Base-by-base conservation (phyloP, 169 alveolate genomes). In the Cryptosporidium xiaoi region DNA sequence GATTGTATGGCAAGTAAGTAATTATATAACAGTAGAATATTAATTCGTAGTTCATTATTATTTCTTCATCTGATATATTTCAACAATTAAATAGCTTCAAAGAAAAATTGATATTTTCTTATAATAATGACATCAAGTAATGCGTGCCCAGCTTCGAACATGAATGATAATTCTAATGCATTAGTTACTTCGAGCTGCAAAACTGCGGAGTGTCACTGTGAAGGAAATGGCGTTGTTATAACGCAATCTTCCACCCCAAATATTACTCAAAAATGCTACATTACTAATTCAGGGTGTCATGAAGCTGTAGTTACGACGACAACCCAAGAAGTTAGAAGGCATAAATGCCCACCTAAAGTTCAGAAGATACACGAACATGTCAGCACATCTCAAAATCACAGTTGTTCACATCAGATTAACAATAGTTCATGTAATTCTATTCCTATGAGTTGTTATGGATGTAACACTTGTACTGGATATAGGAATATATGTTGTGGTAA, bases 271-370 rank as follows among this genome's bases (percentile, higher is more conserved):
- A 77, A 62, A 27, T 77, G 87, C 12, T 77, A 77, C 36, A 36
- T 77, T 8, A 77, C 87, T 24, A 34, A 62, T 15, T 60, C 87
- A 8, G 87, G 87, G 24, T 77, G 87, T 33, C 87, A 77, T 27
- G 87, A 77, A 40, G 87, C 87, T 0, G 50, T 77, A 20, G 77
- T 77, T 15, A 77, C 87, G 7, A 77, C 87, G 1, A 77, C 87
- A 24, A 77, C 87, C 6, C 87, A 77, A 60, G 87, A 77, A 77
- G 77, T 77, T 16, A 56, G 51, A 40, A 77, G 87, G 44, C 87
- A 77, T 56, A 77, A 77, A 62, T 77, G 87, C 27, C 87, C 87
- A 40, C 87, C 87, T 0, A 77, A 77, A 27, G 51, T 77, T 44
- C 87, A 60, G 16, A 56, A 77, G 87, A 46, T 77, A 24, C 87